These are phyloP conservation scores for Hypoxylon rickii DNA, from an alignment of 495 filamentous ascomycete species.

Conservation along the genomic window DNA sequence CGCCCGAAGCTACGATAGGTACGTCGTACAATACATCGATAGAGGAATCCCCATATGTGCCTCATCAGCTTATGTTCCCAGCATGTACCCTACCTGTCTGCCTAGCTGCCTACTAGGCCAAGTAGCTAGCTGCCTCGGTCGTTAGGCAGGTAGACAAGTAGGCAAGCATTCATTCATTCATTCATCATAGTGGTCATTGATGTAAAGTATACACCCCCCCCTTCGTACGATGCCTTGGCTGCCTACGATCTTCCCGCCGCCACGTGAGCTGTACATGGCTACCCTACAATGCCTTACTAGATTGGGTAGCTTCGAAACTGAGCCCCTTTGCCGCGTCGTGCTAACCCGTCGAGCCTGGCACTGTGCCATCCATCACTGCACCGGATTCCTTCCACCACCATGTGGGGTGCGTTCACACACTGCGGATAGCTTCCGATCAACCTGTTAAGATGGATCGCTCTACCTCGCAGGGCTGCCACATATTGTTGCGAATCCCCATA, in stretches of 20 bases:
- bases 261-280: constrained; percentile 30
- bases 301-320: constrained; percentile 17
- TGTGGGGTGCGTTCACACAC: constrained; percentile 36
- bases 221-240: constrained; percentile 27
- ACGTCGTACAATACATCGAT: not conserved
- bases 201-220: no score
- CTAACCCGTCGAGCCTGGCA: constrained; percentile 4
- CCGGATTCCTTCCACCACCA: constrained; percentile 16
- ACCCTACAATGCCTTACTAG: constrained; percentile 16
- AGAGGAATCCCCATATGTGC: not conserved
- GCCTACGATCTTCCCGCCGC: constrained; percentile 33
- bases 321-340: constrained; percentile 18
- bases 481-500: constrained; percentile 5
- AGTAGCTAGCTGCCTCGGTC: no score
- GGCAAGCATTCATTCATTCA: no score
- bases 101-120: no score
- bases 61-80: no score
- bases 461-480: constrained; percentile 18
- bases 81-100: no score
- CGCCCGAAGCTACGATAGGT: constrained; percentile 15
- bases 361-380: no score
- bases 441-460: constrained; percentile 23
- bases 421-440: constrained; percentile 32
- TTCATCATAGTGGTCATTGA: no score
- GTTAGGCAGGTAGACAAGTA: not conserved